These are phyloP conservation scores for Cnidoscolus chayamansa DNA, from an alignment of 441 rosid species.

Conservation along the genomic window DNA sequence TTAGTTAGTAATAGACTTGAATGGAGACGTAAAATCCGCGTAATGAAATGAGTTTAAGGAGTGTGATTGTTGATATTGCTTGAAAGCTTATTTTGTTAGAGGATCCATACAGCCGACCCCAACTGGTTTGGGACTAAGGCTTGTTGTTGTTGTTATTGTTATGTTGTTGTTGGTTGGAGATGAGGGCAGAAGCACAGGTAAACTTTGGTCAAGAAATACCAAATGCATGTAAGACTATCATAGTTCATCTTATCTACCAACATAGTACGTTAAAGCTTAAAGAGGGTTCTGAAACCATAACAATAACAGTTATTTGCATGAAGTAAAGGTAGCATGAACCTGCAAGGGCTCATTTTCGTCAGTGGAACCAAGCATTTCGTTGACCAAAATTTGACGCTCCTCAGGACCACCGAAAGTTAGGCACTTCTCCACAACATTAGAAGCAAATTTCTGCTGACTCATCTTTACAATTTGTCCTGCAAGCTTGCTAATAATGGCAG, in stretches of 20 bases:
- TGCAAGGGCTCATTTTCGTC: slow-evolving; percentile 95
- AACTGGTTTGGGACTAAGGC: too few species aligned
- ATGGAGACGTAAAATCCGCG: too few species aligned
- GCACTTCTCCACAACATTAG: slow-evolving; percentile 92
- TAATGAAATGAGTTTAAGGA: too few species aligned
- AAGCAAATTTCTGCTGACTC: slow-evolving; percentile 98
- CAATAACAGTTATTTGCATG: not conserved
- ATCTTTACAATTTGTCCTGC: slow-evolving; percentile 88
- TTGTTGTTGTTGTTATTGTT: too few species aligned
- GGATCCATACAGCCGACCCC: too few species aligned
- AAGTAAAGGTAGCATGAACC: slow-evolving; percentile 38
- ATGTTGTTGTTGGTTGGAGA: too few species aligned
- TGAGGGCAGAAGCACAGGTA: not conserved
- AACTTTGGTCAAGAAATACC: not conserved
- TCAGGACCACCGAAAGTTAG: slow-evolving; percentile 75
- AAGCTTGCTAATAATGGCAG: slow-evolving; percentile 70
- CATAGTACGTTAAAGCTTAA: not conserved
- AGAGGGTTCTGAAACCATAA: not conserved
- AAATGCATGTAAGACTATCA: not conserved
- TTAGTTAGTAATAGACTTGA: too few species aligned
- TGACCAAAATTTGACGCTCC: slow-evolving; percentile 75
- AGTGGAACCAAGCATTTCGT: slow-evolving; percentile 83
- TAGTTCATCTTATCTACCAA: slow-evolving; percentile 1
- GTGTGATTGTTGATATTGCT: too few species aligned
- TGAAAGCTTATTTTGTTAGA: too few species aligned